Conservation (phyloP, 352 stramenopile species). For the Phytophthora fragariaefolia region DNA sequence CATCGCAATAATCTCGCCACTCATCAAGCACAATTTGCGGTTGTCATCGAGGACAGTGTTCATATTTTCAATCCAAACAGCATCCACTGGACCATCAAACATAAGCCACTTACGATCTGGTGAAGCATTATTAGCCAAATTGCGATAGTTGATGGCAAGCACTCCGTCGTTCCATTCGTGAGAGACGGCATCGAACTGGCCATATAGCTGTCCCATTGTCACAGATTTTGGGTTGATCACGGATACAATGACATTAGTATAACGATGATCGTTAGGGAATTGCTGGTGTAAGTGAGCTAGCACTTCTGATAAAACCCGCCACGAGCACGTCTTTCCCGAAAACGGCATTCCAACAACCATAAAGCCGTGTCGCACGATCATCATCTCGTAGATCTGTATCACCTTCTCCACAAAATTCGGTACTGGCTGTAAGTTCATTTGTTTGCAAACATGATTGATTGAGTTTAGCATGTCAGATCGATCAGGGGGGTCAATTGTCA, state of each 20-base stretch:
- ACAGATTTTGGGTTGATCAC: constrained; percentile 96
- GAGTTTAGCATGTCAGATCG: constrained; percentile 84
- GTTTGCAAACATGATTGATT: constrained; percentile 82
- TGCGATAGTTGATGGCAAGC: constrained; percentile 93
- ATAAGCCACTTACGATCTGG: constrained; percentile 92
- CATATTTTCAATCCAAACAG: constrained; percentile 97
- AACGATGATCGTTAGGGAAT: constrained; percentile 72
- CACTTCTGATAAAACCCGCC: constrained; percentile 91
- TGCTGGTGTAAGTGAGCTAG: constrained; percentile 77
- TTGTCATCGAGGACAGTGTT: constrained; percentile 96
- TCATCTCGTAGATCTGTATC: constrained; percentile 97
- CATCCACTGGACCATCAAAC: constrained; percentile 94
- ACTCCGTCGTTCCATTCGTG: constrained; percentile 96
- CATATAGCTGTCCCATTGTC: constrained; percentile 94
- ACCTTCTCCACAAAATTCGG: constrained; percentile 93
- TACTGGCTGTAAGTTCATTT: constrained; percentile 87
- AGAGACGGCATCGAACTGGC: constrained; percentile 94
- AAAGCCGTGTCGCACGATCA: constrained; percentile 96
- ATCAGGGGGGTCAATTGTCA: constrained; percentile 90
- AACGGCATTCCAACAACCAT: constrained; percentile 97
- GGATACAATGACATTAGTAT: constrained; percentile 75
- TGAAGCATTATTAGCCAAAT: constrained; percentile 77
- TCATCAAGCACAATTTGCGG: constrained; percentile 95
- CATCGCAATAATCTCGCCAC: constrained; percentile 96
- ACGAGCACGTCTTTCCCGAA: constrained; percentile 93